These are phyloP conservation scores for Mortierella sp. DNA, from an alignment of 371 early-diverging fungal species.

Conservation along the genomic window DNA sequence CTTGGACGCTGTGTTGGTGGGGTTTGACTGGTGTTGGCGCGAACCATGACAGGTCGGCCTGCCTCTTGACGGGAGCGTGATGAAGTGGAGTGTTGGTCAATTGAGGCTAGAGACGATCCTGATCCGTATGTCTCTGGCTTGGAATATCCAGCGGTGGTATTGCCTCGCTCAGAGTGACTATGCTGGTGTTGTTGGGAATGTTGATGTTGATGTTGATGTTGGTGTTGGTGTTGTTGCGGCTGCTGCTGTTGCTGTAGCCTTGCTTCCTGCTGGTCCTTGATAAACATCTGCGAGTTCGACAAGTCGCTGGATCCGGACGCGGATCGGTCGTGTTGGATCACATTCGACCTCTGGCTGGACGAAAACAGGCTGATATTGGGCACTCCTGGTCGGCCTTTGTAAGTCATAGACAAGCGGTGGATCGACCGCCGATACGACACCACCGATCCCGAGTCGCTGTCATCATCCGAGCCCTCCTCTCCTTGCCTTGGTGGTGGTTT, in stretches of 20 bases:
- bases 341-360: slow-evolving; percentile 24
- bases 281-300: background rate
- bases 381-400: slow-evolving; percentile 39
- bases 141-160: background rate
- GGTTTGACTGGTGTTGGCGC: slow-evolving; percentile 20
- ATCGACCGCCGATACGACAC: slow-evolving; percentile 39
- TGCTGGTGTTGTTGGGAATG: slow-evolving; percentile 3
- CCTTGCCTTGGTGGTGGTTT: slow-evolving; percentile 37
- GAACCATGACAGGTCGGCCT: slow-evolving; percentile 19
- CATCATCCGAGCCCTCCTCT: slow-evolving; percentile 47
- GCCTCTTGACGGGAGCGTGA: slow-evolving; percentile 1
- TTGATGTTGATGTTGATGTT: slow-evolving; percentile 1
- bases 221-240: slow-evolving; percentile 12
- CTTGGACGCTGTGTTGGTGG: slow-evolving; percentile 1
- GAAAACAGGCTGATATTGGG: slow-evolving; percentile 47
- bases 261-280: slow-evolving; percentile 14
- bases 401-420: slow-evolving; percentile 41
- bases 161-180: background rate
- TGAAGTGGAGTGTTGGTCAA: slow-evolving; percentile 11
- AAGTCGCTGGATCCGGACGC: slow-evolving; percentile 5
- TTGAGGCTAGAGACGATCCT: slow-evolving; percentile 25
- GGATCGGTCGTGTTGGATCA: slow-evolving; percentile 21
- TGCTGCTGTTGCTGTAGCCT: slow-evolving; percentile 6
- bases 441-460: slow-evolving; percentile 44
- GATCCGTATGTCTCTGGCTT: slow-evolving; percentile 2